Evolutionary conservation across 331 rosid species (phyloP).

Genomic region (Arachis monticola): DNA sequence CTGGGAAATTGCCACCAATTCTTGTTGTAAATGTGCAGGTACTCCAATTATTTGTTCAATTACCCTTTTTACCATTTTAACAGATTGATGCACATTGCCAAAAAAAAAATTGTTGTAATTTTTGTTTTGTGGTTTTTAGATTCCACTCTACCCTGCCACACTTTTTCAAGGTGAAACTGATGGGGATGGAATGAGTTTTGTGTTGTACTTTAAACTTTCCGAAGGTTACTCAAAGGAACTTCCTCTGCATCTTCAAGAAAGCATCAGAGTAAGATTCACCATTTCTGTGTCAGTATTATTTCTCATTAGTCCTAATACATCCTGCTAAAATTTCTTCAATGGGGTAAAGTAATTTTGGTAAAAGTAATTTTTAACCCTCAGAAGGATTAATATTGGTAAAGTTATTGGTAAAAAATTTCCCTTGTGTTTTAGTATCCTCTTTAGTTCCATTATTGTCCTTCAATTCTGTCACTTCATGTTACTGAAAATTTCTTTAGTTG

Average conservation of each 20-base stretch:
- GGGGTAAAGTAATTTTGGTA: too few species aligned
- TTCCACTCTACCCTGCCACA: constrained; percentile 85
- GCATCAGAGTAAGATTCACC: constrained; percentile 72
- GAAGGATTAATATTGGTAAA: too few species aligned
- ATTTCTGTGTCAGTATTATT: constrained; percentile 26
- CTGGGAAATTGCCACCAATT: constrained; percentile 71
- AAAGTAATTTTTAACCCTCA: too few species aligned
- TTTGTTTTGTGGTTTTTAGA: constrained; percentile 51
- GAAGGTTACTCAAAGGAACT: constrained; percentile 81
- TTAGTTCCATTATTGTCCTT: constrained; percentile 24
- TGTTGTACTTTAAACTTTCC: constrained; percentile 89
- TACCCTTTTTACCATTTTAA: not conserved
- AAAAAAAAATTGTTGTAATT: too few species aligned
- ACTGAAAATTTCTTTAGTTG: constrained; percentile 1
- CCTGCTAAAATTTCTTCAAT: constrained; percentile 3
- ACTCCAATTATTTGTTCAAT: constrained; percentile 18
- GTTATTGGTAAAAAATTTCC: constrained; percentile 6
- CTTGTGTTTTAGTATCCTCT: not conserved
- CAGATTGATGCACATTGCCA: constrained; percentile 13
- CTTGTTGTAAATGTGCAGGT: constrained; percentile 99
- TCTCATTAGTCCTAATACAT: constrained; percentile 8
- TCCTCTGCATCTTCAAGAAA: constrained; percentile 82
- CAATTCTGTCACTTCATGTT: constrained; percentile 23
- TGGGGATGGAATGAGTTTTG: constrained; percentile 95
- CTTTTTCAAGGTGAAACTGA: constrained; percentile 92